These are phyloP conservation scores for Alternaria alternata DNA, from an alignment of 2,329 filamentous ascomycete species.

Conservation along the genomic window DNA sequence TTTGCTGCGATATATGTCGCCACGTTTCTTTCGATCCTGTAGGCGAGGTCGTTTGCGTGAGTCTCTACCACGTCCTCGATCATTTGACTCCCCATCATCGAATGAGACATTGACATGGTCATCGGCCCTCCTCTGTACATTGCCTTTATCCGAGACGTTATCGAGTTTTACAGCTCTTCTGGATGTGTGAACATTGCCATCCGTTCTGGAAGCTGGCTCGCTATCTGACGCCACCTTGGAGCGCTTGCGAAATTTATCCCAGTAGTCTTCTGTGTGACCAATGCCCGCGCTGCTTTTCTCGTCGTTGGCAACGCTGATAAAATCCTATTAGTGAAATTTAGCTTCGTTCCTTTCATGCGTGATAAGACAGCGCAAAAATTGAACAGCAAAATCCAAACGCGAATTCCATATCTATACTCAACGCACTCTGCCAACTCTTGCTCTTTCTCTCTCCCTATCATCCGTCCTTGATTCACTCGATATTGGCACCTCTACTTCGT, in stretches of 20 bases:
- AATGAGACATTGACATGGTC: background rate
- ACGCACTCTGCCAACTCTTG: constrained; percentile 38
- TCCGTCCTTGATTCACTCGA: constrained; percentile 33
- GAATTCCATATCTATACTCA: constrained; percentile 32
- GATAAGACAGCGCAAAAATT: background rate
- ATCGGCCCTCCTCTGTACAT: background rate
- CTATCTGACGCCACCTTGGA: background rate
- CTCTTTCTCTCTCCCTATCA: constrained; percentile 30
- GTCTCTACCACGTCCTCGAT: background rate
- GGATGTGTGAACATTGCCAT: background rate
- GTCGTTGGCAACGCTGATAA: background rate
- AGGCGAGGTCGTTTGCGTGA: background rate
- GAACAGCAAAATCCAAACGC: constrained; percentile 13
- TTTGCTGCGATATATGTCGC: background rate
- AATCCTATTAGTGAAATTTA: constrained; percentile 8
- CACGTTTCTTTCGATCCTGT: background rate
- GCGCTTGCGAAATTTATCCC: background rate
- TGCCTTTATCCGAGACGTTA: background rate
- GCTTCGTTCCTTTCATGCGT: background rate
- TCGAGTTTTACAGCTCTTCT: constrained; percentile 1
- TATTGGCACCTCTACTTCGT: constrained; percentile 71
- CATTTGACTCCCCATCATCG: background rate
- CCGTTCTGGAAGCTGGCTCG: background rate
- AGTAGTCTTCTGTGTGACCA: background rate
- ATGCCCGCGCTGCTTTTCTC: background rate